These are phyloP conservation scores for Huiozyma naganishii DNA, from an alignment of 805 yeast species.

Conservation along the genomic window DNA sequence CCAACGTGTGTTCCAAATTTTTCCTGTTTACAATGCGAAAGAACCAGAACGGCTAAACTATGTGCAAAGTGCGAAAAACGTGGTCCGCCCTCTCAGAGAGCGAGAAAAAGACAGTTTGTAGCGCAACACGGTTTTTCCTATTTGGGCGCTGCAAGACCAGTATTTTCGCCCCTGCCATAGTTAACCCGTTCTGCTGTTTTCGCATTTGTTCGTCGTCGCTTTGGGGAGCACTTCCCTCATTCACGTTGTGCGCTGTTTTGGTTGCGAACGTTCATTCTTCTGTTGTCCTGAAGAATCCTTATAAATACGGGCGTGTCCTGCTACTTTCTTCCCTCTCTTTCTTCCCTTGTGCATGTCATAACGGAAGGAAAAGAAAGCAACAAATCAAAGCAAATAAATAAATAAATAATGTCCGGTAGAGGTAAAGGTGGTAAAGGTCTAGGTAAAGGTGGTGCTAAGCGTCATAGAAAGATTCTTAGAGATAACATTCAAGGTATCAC, in stretches of 20 bases:
- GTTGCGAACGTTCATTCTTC: too few species aligned
- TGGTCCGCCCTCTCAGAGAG: constrained; percentile 2
- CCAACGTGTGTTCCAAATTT: neutral
- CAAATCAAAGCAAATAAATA: constrained; percentile 6
- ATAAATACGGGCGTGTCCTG: neutral
- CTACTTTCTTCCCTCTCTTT: neutral
- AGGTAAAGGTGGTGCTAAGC: constrained; percentile 99
- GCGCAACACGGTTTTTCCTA: too few species aligned
- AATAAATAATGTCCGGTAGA: constrained; percentile 78
- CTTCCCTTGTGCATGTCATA: neutral
- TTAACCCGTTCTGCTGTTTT: neutral
- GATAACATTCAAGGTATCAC: constrained; percentile 99
- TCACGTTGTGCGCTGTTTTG: too few species aligned
- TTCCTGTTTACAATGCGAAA: constrained; percentile 9
- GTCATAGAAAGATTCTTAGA: constrained; percentile 99
- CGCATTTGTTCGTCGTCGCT: neutral
- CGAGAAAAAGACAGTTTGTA: too few species aligned
- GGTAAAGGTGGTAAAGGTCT: constrained; percentile 99
- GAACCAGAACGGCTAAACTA: constrained; percentile 12
- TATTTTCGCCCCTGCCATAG: constrained; percentile 11
- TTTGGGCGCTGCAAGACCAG: constrained; percentile 1
- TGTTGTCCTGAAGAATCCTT: too few species aligned
- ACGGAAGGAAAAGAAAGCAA: too few species aligned
- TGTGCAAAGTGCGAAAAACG: constrained; percentile 11
- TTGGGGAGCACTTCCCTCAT: too few species aligned